These are phyloP conservation scores for Ramaria sp. DNA, from an alignment of 768 basidiomycete genomes.

Conservation along the genomic window DNA sequence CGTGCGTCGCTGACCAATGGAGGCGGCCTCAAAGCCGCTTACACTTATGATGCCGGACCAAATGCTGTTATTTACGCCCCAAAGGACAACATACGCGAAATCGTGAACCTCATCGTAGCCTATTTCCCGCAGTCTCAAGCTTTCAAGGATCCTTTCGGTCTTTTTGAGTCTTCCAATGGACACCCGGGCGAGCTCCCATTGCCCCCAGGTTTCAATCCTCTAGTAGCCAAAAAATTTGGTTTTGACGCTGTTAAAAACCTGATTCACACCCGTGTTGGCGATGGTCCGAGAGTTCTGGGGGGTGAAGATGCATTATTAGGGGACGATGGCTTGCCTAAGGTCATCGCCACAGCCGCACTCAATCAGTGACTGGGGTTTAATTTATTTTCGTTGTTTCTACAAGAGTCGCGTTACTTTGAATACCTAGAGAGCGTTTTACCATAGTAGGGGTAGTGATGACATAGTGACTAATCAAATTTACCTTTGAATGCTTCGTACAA, in stretches of 20 bases:
- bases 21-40: slow-evolving; percentile 72
- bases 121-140: slow-evolving; percentile 81
- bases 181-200: slow-evolving; percentile 36
- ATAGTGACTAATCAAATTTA: background rate
- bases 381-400: too few species aligned
- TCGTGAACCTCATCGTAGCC: slow-evolving; percentile 60
- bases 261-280: slow-evolving; percentile 89
- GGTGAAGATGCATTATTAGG: slow-evolving; percentile 56
- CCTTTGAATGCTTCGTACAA: background rate
- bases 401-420: too few species aligned
- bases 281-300: slow-evolving; percentile 70
- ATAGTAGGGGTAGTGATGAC: too few species aligned
- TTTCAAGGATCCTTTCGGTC: slow-evolving; percentile 66
- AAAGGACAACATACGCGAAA: slow-evolving; percentile 63
- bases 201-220: slow-evolving; percentile 62
- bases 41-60: slow-evolving; percentile 98
- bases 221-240: slow-evolving; percentile 62
- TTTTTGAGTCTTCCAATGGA: slow-evolving; percentile 37
- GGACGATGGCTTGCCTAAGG: slow-evolving; percentile 50
- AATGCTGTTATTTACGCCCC: slow-evolving; percentile 95
- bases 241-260: slow-evolving; percentile 76
- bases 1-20: slow-evolving; percentile 51
- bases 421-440: too few species aligned
- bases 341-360: background rate
- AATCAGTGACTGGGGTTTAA: background rate